Conservation (phyloP, 306 rosid species). For the Comarum palustre region DNA sequence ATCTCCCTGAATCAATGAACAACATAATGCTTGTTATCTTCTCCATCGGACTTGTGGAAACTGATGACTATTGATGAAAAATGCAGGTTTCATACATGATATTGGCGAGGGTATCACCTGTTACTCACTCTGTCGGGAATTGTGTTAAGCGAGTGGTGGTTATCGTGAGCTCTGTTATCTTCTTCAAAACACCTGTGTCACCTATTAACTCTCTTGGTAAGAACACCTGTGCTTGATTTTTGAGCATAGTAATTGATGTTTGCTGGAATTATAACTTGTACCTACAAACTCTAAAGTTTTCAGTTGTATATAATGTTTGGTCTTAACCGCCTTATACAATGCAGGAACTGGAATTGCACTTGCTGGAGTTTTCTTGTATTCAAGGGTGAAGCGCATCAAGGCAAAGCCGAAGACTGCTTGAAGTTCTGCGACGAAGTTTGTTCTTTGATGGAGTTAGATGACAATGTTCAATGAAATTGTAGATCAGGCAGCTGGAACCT, state of each 20-base stretch:
- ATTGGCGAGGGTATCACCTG: slow-evolving; percentile 91
- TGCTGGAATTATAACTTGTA: not conserved
- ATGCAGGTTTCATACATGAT: slow-evolving; percentile 94
- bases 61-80: slow-evolving; percentile 23
- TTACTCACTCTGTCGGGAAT: slow-evolving; percentile 88
- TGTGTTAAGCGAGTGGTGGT: slow-evolving; percentile 95
- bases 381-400: slow-evolving; percentile 78
- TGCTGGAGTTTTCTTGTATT: slow-evolving; percentile 87
- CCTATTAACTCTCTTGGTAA: slow-evolving; percentile 79
- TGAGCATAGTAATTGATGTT: not conserved
- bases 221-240: slow-evolving; percentile 16
- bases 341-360: slow-evolving; percentile 92
- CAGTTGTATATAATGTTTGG: not conserved
- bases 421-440: slow-evolving; percentile 35
- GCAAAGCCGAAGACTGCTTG: slow-evolving; percentile 72
- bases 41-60: slow-evolving; percentile 2
- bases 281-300: not conserved
- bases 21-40: not conserved
- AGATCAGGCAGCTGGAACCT: slow-evolving; percentile 36
- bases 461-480: slow-evolving; percentile 31
- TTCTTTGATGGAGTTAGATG: slow-evolving; percentile 16
- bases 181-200: slow-evolving; percentile 85
- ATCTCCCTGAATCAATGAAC: not conserved
- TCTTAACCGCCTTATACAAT: slow-evolving; percentile 21
- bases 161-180: slow-evolving; percentile 86